phyloP scores from a whole-genome alignment of 768 basidiomycete species.

The Ephemerocybe angulata region DNA sequence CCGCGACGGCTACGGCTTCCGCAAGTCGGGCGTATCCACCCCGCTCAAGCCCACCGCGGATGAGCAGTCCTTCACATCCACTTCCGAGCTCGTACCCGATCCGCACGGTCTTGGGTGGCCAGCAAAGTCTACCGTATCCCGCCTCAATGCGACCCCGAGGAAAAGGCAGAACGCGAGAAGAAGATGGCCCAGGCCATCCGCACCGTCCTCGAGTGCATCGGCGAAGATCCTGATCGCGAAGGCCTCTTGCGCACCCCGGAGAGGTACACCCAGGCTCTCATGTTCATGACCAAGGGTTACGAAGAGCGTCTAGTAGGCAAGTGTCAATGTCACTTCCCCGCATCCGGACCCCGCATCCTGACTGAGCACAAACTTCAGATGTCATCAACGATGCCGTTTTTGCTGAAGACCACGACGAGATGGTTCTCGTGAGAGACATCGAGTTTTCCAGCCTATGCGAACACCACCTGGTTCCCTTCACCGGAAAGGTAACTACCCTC shows the following conservation, averaged over 20 bases:
- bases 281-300: conserved; percentile 99
- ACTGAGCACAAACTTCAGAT: conserved; percentile 46
- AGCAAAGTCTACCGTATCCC: conserved; percentile 89
- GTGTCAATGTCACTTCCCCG: conserved; percentile 18
- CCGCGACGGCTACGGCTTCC: conserved; percentile 82
- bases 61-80: conserved; percentile 37
- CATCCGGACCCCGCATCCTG: conserved; percentile 10
- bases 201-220: conserved; percentile 93
- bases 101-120: conserved; percentile 91
- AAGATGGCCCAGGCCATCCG: conserved; percentile 83
- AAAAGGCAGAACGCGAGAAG: conserved; percentile 67
- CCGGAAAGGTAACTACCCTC: conserved; percentile 69
- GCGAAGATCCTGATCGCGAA: conserved; percentile 95
- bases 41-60: conserved; percentile 31
- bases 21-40: conserved; percentile 71
- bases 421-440: conserved; percentile 98
- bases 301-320: conserved; percentile 89
- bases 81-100: conserved; percentile 43
- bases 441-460: conserved; percentile 97
- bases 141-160: conserved; percentile 78
- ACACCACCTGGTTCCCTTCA: conserved; percentile 97
- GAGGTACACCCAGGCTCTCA: conserved; percentile 91
- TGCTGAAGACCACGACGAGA: conserved; percentile 98
- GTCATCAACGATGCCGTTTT: conserved; percentile 99
- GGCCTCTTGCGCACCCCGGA: conserved; percentile 90